phyloP scores from a whole-genome alignment of 768 basidiomycete species.

The Hortiboletus flavorubellus region DNA sequence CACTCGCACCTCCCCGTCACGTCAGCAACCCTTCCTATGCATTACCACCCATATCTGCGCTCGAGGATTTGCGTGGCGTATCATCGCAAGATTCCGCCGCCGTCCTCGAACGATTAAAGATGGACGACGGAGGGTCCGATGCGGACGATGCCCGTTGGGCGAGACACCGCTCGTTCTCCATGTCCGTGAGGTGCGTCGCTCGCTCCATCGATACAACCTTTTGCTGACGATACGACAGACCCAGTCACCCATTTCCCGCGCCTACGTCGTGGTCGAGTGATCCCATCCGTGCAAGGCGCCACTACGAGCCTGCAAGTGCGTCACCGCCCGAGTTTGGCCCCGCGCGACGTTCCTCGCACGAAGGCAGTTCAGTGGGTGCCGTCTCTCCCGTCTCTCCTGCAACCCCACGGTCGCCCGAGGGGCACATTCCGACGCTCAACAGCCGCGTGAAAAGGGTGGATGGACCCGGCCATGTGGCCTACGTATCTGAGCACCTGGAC shows the following conservation, averaged over 20 bases:
- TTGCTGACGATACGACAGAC: constrained; percentile 13
- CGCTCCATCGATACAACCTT: not conserved
- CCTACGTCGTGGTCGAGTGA: constrained; percentile 27
- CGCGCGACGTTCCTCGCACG: constrained; percentile 36
- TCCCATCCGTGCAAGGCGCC: constrained; percentile 12
- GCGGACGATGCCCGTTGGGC: constrained; percentile 30
- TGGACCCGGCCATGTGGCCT: constrained; percentile 8
- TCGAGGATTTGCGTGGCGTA: constrained; percentile 60
- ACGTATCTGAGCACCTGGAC: constrained; percentile 11
- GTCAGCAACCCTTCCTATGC: constrained; percentile 44
- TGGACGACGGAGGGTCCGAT: constrained; percentile 41
- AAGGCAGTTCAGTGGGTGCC: constrained; percentile 46
- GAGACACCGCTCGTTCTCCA: constrained; percentile 44
- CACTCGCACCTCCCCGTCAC: constrained; percentile 28
- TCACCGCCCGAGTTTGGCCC: constrained; percentile 21
- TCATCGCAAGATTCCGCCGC: constrained; percentile 56
- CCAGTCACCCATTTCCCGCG: constrained; percentile 16
- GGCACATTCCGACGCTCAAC: constrained; percentile 11
- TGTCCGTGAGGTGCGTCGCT: constrained; percentile 33
- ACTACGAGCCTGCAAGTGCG: constrained; percentile 13
- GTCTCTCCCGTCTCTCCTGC: constrained; percentile 50
- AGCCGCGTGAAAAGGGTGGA: constrained; percentile 9
- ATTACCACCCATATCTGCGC: constrained; percentile 63
- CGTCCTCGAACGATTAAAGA: constrained; percentile 60
- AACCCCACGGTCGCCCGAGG: constrained; percentile 47